Evolutionary conservation across 345 rosid species (phyloP), one percentile per base, ranked within the genome.

Genomic region (Eucalyptus coolabah): DNA sequence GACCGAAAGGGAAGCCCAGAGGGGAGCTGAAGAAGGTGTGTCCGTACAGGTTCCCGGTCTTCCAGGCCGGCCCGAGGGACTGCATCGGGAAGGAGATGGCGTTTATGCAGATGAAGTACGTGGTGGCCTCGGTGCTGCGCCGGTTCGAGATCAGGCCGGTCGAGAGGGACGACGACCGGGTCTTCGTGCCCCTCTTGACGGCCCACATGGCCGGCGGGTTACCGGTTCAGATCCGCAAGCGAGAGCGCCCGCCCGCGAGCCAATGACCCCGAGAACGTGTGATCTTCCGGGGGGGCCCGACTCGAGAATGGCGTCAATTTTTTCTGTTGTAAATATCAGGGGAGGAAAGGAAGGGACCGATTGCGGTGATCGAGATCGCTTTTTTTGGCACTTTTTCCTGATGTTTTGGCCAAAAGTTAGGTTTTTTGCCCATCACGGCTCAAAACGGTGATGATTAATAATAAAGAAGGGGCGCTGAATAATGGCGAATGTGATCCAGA

Each of bases 191-290:
- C 6, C 91, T 89, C 85, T 89, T 93, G 91, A 93, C 95, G 77
- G 94, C 94, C 18, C 94, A 93, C 91, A 93, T 93, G 94, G 95
- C 93, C 50, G 93, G 94, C 51, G 95, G 95, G 9, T 85, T 93
- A 4, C 89, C 60, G n/a, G 94, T 92, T 30, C 17, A 86, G 83
- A 88, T 92, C 40, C 96, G 95, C 89, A 94, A 92, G 81, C 94
- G 96, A 40, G 94, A 96, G 92, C 94, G 93, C 90, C 91, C 26
- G 45, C 45, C 87, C 14, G 6, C 28, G 87, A 86, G 53, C 59
- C 59, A 6, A 37, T 37, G 83, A 11, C 16, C 23, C 83, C 7
- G 28, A 77, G 83, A 37, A 19, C 30, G 63, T 37, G 45, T 72
- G 28, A 72, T 72, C 82, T 37, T 37, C 12, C 1, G 8, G 82